Percentiles rank a stretch among this genome's conserved stretches.
Evolutionary conservation across 805 yeast genomes (phyloP).

Genomic region (Candida tammaniensis): DNA sequence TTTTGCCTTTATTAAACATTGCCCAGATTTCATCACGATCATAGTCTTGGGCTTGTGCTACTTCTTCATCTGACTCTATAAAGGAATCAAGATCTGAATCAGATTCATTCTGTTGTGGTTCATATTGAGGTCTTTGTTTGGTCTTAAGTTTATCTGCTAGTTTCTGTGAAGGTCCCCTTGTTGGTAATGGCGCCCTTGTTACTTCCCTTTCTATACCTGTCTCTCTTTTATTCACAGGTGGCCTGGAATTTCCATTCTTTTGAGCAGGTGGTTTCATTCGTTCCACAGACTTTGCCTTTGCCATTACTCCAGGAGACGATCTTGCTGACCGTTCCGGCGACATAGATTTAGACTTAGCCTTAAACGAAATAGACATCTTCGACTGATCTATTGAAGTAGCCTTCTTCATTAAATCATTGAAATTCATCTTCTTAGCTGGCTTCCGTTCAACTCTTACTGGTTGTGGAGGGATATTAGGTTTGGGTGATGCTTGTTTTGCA

Average conservation of each 20-base stretch:
- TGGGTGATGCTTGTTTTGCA: background rate
- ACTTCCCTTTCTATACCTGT: background rate
- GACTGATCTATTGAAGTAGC: slow-evolving; percentile 58
- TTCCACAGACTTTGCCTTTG: no score
- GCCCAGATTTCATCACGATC: slow-evolving; percentile 89
- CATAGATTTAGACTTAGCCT: slow-evolving; percentile 29
- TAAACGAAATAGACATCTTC: slow-evolving; percentile 34
- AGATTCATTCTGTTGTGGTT: slow-evolving; percentile 5
- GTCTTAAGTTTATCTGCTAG: slow-evolving; percentile 44
- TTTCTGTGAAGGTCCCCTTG: slow-evolving; percentile 58
- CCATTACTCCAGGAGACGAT: slow-evolving; percentile 1
- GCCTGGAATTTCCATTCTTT: no score
- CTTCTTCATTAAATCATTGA: slow-evolving; percentile 65
- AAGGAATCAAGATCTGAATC: slow-evolving; percentile 41
- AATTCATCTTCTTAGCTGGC: slow-evolving; percentile 38
- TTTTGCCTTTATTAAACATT: slow-evolving; percentile 66
- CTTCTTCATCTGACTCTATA: slow-evolving; percentile 55
- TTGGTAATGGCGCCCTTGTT: slow-evolving; percentile 31
- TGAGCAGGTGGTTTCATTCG: no score
- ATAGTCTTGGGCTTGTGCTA: slow-evolving; percentile 34
- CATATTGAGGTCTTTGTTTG: background rate
- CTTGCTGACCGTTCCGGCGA: slow-evolving; percentile 19
- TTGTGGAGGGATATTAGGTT: background rate
- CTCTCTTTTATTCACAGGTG: no score
- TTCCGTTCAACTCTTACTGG: slow-evolving; percentile 2